Base-by-base conservation (phyloP, 331 rosid species). In the Dryas integrifolia region DNA sequence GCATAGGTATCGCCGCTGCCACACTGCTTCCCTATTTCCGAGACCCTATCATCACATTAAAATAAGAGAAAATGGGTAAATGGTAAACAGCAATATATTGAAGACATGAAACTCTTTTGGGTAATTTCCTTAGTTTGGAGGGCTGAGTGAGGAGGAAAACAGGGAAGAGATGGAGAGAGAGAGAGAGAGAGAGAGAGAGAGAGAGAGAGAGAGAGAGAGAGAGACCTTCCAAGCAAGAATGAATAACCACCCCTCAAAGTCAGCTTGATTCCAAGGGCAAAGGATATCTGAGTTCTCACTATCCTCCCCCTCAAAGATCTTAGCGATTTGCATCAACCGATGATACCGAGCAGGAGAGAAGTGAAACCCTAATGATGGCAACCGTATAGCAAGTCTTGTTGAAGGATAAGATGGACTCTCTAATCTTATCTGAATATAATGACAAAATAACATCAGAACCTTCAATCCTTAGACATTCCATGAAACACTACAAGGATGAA, bases 331-430 rank as follows among this genome's bases (percentile, higher is more conserved):
- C 95, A 91, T 87, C 82, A 94, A 70, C 45, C 98, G 89, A 83
- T 94, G 97, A 87, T 89, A 94, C 66, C 98, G 89, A 67, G 98
- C 96, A n/a, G 98, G 98, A 14, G 98, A 94, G 76, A 94, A 94
- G 83, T 94, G 97, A 77, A 94, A 94, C 72, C 85, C 89, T 80
- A 95, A 65, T 3, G 97, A 86, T 52, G 98, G 97, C 61, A 95
- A 80, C 85, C 88, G 86, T 70, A 89, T 89, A 59, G 98, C 96
- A 61, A 95, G 84, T 69, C 96, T 86, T 35, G 88, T 85, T 69
- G 97, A 85, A 72, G 96, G 93, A 71, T 91, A 82, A 73, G 85
- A 82, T 46, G 96, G 96, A 72, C 75, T 83, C 79, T 87, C 87
- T 72, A 85, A 39, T 69, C 88, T 85, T 83, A 91, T 91, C 98